Evolutionary conservation across 2,329 filamentous ascomycete species (phyloP), one percentile per base, ranked within the genome.

Genomic region (Ophidiomyces ophidiicola): DNA sequence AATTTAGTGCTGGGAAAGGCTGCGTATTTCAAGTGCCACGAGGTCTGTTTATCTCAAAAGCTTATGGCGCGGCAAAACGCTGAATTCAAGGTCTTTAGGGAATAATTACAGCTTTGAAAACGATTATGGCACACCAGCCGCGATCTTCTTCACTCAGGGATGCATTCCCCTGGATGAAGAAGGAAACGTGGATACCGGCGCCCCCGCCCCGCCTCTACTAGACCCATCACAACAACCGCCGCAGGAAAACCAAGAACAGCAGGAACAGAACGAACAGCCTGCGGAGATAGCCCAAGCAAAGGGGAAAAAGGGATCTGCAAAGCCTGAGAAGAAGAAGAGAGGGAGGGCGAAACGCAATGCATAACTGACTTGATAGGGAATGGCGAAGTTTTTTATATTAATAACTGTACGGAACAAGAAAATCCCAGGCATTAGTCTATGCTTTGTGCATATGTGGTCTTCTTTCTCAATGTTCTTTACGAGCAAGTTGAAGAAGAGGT

Each of bases 101-200:
- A 96, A 96, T 56, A 82, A 85, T 51, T 98, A 98, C 62, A 82
- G 80, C 54, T 94, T 98, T 52, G 70, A 71, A 40, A 98, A 96
- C 59, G 77, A 84, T 41, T 77, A 78, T 52, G 71, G 80, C 46
- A 67, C 70, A 44, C 72, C 77, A 3, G 82, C 84, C 3, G 76
- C 82, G 26, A 71, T 96, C 34, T 96, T 96, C 66, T 98, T 96
- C 60, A 78, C 86, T 1, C 90, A 98, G 59, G 88, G 80, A 5
- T 88, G 80, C 59, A 83, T 79, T 46, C 58, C 63, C 11, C 48
- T 46, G 10, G 58, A 58, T 23, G 46, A 46, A 20, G 58, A 61
- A 25, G 46, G 45, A 18, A 48, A 52, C 32, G 44, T 41, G n/a
- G 50, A 49, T 44, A 41, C 46, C 3, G 29, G 42, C 41, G 44